Conservation (phyloP, 257 asterid species). For the Petrea volubilis region DNA sequence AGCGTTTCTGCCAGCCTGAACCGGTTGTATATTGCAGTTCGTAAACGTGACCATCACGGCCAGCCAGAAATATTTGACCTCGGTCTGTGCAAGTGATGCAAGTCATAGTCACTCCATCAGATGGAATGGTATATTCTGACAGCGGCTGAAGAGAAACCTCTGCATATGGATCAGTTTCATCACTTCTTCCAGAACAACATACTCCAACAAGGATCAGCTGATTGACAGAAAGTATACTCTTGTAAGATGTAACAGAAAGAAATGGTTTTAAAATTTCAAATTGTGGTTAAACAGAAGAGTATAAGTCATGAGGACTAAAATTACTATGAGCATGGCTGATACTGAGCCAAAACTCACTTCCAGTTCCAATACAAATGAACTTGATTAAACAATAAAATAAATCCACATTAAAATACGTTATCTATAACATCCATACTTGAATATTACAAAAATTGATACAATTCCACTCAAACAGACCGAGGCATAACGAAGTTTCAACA, state of each 20-base stretch:
- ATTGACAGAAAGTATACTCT: constrained; percentile 32
- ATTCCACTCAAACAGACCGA: not conserved
- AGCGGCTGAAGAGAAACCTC: constrained; percentile 89
- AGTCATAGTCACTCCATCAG: constrained; percentile 98
- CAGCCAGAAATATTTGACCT: constrained; percentile 91
- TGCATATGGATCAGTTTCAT: constrained; percentile 83
- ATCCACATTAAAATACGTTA: not conserved
- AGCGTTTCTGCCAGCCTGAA: constrained; percentile 92
- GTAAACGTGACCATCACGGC: constrained; percentile 95
- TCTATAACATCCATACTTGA: not conserved
- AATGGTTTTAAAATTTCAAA: not conserved
- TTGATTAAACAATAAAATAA: not conserved
- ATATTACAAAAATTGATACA: not conserved
- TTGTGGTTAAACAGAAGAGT: too few relatives aligned
- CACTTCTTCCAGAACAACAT: constrained; percentile 89
- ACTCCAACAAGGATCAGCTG: constrained; percentile 95
- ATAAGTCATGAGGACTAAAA: not conserved
- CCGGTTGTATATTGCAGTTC: constrained; percentile 91
- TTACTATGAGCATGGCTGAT: not conserved
- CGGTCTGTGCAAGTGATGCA: constrained; percentile 83
- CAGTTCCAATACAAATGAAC: not conserved
- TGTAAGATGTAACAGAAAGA: constrained; percentile 19
- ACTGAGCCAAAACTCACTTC: not conserved
- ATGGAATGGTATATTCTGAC: constrained; percentile 86
- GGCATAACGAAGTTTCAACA: not conserved